Percentiles rank a stretch among this genome's conserved stretches.
These are phyloP conservation scores for Boletus rufocinnamomeus DNA, from an alignment of 768 basidiomycete species.

Conservation along the genomic window DNA sequence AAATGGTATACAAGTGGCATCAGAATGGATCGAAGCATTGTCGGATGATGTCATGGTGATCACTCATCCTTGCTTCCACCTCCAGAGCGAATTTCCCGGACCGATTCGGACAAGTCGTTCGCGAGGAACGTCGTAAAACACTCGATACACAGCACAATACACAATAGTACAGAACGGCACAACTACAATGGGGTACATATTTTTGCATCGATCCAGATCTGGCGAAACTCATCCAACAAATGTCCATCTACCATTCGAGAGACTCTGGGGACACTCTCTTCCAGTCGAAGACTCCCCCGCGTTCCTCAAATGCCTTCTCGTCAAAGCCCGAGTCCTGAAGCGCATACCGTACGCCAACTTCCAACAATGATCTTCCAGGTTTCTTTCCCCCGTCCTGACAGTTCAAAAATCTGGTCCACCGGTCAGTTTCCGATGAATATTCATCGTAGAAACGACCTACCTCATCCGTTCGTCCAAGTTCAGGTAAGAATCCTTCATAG, in stretches of 20 bases:
- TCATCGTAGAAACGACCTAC: conserved; percentile 13
- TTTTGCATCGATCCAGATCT: not conserved
- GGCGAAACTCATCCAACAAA: not conserved
- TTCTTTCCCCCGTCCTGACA: conserved; percentile 38
- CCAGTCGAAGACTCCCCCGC: conserved; percentile 42
- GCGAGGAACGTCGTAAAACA: not conserved
- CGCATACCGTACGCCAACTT: conserved; percentile 37
- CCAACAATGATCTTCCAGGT: conserved; percentile 27
- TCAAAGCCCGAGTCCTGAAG: conserved; percentile 40
- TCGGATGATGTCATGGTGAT: too few relatives aligned
- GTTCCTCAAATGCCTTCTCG: conserved; percentile 30
- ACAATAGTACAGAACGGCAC: not conserved
- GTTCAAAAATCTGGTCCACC: conserved; percentile 33
- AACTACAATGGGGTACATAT: too few relatives aligned
- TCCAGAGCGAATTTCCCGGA: too few relatives aligned
- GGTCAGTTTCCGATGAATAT: not conserved
- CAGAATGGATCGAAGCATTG: too few relatives aligned
- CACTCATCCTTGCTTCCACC: too few relatives aligned
- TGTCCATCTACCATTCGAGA: conserved; percentile 4
- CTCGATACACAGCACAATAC: not conserved
- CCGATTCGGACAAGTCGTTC: too few relatives aligned
- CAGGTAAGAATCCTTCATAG: conserved; percentile 44
- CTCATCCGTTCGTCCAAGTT: conserved; percentile 43
- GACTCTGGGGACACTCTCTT: conserved; percentile 15
- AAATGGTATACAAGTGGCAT: too few relatives aligned